These are phyloP conservation scores for Chrysoporthe austroafricana DNA, from an alignment of 2,329 filamentous ascomycete genomes.

Conservation along the genomic window DNA sequence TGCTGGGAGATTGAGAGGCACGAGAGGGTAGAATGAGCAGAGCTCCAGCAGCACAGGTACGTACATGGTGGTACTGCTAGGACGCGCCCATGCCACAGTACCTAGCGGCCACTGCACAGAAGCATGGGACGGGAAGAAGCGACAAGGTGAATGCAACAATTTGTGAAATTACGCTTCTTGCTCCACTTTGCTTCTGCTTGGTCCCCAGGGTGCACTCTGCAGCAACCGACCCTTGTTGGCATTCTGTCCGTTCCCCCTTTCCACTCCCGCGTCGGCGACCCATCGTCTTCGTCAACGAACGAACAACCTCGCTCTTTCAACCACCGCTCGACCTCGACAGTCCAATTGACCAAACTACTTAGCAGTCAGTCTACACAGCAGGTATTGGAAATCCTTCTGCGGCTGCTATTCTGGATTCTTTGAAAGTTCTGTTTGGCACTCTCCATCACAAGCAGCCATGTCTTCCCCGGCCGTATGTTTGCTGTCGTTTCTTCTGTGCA, in stretches of 20 bases:
- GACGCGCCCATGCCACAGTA: too few species aligned
- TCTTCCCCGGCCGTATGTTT: conserved; percentile 34
- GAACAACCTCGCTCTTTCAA: conserved; percentile 9
- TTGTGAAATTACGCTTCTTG: conserved; percentile 28
- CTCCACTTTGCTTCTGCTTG: conserved; percentile 22
- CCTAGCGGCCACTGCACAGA: neutral
- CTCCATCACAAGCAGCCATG: conserved; percentile 29
- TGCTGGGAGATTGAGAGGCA: conserved; percentile 1
- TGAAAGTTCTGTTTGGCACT: conserved; percentile 9
- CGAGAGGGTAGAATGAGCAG: neutral
- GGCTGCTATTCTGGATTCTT: neutral
- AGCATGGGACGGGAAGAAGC: conserved; percentile 22
- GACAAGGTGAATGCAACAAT: conserved; percentile 17
- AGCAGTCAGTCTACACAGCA: conserved; percentile 18
- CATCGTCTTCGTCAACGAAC: conserved; percentile 18
- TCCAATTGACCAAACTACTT: conserved; percentile 11
- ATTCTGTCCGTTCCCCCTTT: conserved; percentile 27
- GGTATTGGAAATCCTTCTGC: conserved; percentile 5
- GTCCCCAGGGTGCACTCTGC: conserved; percentile 15
- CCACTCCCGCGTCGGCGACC: conserved; percentile 25
- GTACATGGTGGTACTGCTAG: too few species aligned
- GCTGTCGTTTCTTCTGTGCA: conserved; percentile 23
- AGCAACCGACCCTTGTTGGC: conserved; percentile 27
- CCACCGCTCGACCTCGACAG: conserved; percentile 7
- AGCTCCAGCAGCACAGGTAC: neutral